Evolutionary conservation across 345 rosid species (phyloP).

Genomic region (Pistacia atlantica): DNA sequence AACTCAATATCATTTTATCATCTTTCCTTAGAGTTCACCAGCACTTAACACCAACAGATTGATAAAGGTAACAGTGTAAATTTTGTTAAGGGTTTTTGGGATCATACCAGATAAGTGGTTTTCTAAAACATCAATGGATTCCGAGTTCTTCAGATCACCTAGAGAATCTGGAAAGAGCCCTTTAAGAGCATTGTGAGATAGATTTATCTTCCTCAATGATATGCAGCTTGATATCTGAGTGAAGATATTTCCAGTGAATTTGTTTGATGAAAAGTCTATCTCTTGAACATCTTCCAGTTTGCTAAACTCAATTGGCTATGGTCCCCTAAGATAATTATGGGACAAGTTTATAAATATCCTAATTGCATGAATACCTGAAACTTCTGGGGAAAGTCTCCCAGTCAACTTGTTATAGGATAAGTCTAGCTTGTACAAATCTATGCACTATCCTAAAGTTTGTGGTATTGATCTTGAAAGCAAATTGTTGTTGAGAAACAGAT

Average conservation of each 20-base stretch:
- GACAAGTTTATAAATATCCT: constrained; percentile 47
- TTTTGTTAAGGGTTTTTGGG: constrained; percentile 42
- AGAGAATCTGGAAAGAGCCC: constrained; percentile 50
- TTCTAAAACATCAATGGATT: constrained; percentile 45
- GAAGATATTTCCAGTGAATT: constrained; percentile 43
- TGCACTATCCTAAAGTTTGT: constrained; percentile 37
- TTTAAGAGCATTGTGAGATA: constrained; percentile 41
- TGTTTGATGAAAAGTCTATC: constrained; percentile 55
- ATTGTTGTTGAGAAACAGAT: constrained; percentile 52
- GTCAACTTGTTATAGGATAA: constrained; percentile 49
- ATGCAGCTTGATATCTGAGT: constrained; percentile 48
- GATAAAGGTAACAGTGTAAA: constrained; percentile 39
- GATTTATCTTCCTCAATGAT: constrained; percentile 37
- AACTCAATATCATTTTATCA: too few relatives aligned
- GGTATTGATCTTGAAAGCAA: constrained; percentile 52
- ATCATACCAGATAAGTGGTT: constrained; percentile 47
- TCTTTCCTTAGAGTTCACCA: too few relatives aligned
- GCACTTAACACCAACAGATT: constrained; percentile 23
- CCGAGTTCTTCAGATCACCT: constrained; percentile 45
- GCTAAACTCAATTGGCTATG: constrained; percentile 54
- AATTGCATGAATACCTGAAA: constrained; percentile 39
- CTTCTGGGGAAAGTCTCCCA: constrained; percentile 46
- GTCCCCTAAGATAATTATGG: constrained; percentile 48
- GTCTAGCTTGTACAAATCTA: constrained; percentile 41
- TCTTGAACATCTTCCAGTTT: constrained; percentile 53